These are phyloP conservation scores for Phaeophleospora eucalypticola DNA, from an alignment of 2,329 filamentous ascomycete genomes.

Conservation along the genomic window DNA sequence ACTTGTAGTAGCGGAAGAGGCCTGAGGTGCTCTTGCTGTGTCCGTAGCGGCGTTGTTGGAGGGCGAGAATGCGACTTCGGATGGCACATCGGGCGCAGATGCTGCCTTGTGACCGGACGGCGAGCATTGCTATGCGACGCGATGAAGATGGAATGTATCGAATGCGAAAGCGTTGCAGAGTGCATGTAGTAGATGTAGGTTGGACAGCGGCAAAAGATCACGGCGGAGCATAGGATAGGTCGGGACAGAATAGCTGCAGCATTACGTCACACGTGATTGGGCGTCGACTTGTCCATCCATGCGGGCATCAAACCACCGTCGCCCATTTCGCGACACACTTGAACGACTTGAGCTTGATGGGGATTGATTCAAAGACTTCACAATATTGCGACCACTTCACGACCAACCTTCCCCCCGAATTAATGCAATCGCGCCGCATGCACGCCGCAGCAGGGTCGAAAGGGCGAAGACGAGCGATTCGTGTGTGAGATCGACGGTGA, in stretches of 20 bases:
- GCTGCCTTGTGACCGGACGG: constrained; percentile 10
- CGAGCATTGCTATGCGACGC: constrained; percentile 11
- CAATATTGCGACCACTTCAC: too few relatives aligned
- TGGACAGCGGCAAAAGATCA: not conserved
- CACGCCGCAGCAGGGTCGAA: too few relatives aligned
- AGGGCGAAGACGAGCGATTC: too few relatives aligned
- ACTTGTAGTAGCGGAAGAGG: not conserved
- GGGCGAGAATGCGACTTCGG: constrained; percentile 25
- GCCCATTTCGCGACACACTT: not conserved
- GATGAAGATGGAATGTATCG: not conserved
- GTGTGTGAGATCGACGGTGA: too few relatives aligned
- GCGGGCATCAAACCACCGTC: too few relatives aligned
- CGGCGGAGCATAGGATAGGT: not conserved
- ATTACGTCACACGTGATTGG: not conserved
- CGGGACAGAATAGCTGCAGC: not conserved
- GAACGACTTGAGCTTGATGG: too few relatives aligned
- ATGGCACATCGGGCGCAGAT: constrained; percentile 41
- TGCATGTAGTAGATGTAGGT: not conserved
- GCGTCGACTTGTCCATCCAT: too few relatives aligned
- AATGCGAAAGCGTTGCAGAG: not conserved
- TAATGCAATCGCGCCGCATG: too few relatives aligned
- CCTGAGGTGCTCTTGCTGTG: not conserved
- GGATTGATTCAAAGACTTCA: too few relatives aligned
- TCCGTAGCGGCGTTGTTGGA: constrained; percentile 27
- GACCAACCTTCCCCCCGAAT: too few relatives aligned